Evolutionary conservation across 2,329 filamentous ascomycete genomes (phyloP), one percentile per base, ranked within the genome.

Genomic region (Epichloe elymi): DNA sequence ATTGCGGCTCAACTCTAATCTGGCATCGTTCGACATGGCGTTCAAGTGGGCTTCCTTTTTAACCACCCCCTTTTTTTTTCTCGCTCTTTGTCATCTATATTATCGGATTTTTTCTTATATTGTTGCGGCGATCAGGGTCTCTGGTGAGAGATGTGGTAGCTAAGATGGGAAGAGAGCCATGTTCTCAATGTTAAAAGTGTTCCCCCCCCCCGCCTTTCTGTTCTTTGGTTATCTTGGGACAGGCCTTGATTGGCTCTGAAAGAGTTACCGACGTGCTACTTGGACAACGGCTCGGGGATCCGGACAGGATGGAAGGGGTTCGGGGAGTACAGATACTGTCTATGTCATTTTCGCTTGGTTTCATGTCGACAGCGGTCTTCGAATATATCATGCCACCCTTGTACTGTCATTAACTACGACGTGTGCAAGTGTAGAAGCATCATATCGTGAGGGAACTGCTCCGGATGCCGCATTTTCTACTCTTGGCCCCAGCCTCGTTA

Each of bases 11-110:
- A 64, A 58, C 58, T 61, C 61, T 66, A 65, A 67, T 65, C 58
- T 60, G 66, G 66, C 67, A 67, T 68, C 61, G 63, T 67, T 64
- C 58, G 61, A 67, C 58, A 63, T 59, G 67, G 65, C 67, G 67
- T 69, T 69, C 56, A 58, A 62, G 59, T 58, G 65, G 64, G 40
- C 38, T 36, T 23, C 14, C 19, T 17, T 23, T 14, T 15, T 1
- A 4, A 3, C 17, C 20, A 19, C 36, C 8, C n/a, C 33, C 3
- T 1, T 20, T 17, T n/a, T 8, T 20, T 5, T 23, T 23, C 20
- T 35, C 60, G 60, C 58, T 33, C 7, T 38, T 30, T 46, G 17
- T 48, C 8, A 30, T 19, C 30, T 67, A 67, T 65, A 68, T 69
- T 65, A 68, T 63, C 65, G 63, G 63, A 33, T 46, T 46, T 46